These are phyloP conservation scores for Saccharomycopsis guyanensis DNA, from an alignment of 805 yeast species.

Conservation along the genomic window DNA sequence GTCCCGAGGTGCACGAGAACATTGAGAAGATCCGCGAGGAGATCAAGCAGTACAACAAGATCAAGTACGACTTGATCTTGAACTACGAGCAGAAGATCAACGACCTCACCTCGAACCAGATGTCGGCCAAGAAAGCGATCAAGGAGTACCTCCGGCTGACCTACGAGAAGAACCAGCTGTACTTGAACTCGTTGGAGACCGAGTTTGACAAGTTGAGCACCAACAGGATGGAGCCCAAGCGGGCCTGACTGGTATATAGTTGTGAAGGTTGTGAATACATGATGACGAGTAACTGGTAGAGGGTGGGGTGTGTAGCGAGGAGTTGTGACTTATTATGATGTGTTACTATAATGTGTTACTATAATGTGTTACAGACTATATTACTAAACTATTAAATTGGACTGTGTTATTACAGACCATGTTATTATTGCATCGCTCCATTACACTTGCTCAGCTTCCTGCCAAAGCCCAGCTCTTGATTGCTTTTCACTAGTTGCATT, in stretches of 20 bases:
- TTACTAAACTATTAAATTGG: too few species aligned
- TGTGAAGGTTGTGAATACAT: too few species aligned
- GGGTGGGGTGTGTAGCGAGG: too few species aligned
- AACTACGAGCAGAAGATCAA: conserved; percentile 19
- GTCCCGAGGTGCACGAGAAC: background rate
- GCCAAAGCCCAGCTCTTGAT: too few species aligned
- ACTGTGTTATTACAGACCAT: too few species aligned
- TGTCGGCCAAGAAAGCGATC: conserved; percentile 1
- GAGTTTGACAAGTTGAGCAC: conserved; percentile 4
- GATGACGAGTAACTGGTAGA: too few species aligned
- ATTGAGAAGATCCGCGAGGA: conserved; percentile 5
- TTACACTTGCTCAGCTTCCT: too few species aligned
- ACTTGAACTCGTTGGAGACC: conserved; percentile 2
- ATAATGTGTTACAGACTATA: too few species aligned
- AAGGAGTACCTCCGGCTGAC: conserved; percentile 1
- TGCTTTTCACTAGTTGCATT: too few species aligned
- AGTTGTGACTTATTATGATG: too few species aligned
- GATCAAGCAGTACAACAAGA: conserved; percentile 7
- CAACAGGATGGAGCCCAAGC: background rate
- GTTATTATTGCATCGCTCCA: too few species aligned
- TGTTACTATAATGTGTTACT: too few species aligned
- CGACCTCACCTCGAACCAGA: conserved; percentile 17
- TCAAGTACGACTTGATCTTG: conserved; percentile 20
- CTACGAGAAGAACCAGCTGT: conserved; percentile 3
- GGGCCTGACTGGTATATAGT: background rate